Conservation (phyloP, 768 basidiomycete genomes). For the Paxillus rubicundulus region DNA sequence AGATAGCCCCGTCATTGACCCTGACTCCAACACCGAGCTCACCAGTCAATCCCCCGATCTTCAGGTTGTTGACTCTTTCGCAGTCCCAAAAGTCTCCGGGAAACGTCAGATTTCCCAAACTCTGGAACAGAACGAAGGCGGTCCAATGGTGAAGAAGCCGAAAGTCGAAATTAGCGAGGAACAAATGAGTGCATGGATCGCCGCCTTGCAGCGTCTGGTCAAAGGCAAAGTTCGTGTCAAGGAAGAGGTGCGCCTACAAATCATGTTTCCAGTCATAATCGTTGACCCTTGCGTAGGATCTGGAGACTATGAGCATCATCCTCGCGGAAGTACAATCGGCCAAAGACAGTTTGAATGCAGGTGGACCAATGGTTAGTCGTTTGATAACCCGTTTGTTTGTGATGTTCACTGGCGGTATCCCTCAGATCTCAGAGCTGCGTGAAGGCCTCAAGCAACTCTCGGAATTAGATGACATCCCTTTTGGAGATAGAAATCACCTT, state of each 20-base stretch:
- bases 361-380: conserved; percentile 14
- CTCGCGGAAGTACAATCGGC: conserved; percentile 32
- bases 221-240: conserved; percentile 25
- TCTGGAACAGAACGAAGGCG: background rate
- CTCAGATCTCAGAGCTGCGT: conserved; percentile 19
- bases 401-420: background rate
- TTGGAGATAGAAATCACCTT: conserved; percentile 26
- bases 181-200: conserved; percentile 17
- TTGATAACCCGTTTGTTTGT: background rate
- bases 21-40: conserved; percentile 14
- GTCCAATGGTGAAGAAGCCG: background rate
- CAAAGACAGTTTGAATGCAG: conserved; percentile 10
- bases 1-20: conserved; percentile 1
- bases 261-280: background rate
- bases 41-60: conserved; percentile 19
- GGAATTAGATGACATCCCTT: conserved; percentile 29
- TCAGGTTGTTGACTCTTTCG: background rate
- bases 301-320: conserved; percentile 25
- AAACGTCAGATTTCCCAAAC: background rate
- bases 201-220: conserved; percentile 28
- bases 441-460: conserved; percentile 25
- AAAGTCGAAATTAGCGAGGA: conserved; percentile 1
- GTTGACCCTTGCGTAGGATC: conserved; percentile 15
- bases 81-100: background rate
- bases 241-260: conserved; percentile 17